Evolutionary conservation across 441 rosid genomes (phyloP).

Genomic region (Cnidoscolus chayamansa): DNA sequence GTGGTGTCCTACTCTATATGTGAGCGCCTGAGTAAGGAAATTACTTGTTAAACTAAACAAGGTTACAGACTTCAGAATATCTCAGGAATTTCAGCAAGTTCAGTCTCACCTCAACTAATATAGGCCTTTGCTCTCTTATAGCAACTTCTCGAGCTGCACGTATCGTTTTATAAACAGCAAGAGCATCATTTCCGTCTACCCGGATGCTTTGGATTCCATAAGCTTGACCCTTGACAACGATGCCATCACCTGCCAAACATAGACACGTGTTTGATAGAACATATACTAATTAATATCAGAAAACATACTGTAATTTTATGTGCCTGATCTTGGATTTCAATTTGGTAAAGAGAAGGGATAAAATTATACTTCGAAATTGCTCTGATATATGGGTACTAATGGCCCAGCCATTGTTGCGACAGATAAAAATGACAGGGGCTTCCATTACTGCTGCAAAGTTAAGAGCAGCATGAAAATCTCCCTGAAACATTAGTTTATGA

Average conservation of each 20-base stretch:
- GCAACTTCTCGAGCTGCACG: conserved; percentile 69
- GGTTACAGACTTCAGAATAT: no score
- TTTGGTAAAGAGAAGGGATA: no score
- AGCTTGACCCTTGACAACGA: conserved; percentile 70
- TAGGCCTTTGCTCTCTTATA: conserved; percentile 53
- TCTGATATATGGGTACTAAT: conserved; percentile 83
- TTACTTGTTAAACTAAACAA: not conserved
- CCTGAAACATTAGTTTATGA: conserved; percentile 36
- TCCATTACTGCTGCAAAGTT: conserved; percentile 87
- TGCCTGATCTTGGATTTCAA: no score
- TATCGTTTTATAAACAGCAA: conserved; percentile 72
- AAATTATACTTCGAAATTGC: conserved; percentile 73
- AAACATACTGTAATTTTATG: no score
- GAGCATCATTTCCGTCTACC: conserved; percentile 86
- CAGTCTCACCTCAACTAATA: conserved; percentile 62
- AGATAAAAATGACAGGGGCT: conserved; percentile 76
- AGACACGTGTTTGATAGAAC: not conserved
- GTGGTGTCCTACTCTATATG: conserved; percentile 87
- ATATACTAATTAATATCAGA: not conserved
- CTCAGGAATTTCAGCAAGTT: not conserved
- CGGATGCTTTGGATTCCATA: conserved; percentile 82
- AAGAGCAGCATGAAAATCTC: conserved; percentile 87
- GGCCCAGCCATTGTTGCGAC: conserved; percentile 94
- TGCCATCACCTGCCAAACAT: conserved; percentile 63
- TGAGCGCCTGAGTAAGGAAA: conserved; percentile 46